A percentile compares a stretch with the other conserved stretches of the same genome.
Evolutionary conservation across 1,284 basidiomycete species (phyloP).

Genomic region (Trichosporon asahii): DNA sequence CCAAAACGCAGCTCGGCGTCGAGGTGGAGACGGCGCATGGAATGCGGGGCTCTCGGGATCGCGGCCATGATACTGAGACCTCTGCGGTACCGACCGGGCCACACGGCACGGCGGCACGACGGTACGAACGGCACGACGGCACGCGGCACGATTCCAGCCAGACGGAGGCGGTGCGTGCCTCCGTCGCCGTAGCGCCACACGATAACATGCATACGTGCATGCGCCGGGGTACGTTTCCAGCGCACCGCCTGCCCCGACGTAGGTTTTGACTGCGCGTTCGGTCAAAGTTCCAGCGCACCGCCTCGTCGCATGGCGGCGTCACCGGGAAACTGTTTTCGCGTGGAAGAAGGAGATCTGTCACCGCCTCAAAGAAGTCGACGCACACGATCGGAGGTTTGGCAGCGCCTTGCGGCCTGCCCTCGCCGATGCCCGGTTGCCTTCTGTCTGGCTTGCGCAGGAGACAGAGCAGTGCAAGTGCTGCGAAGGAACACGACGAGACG

Average conservation of each 20-base stretch:
- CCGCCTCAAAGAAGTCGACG: not conserved
- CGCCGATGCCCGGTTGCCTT: not conserved
- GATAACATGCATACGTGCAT: not conserved
- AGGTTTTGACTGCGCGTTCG: not conserved
- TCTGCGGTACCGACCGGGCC: too few species aligned
- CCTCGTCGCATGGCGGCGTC: not conserved
- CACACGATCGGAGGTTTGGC: not conserved
- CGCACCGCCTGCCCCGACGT: not conserved
- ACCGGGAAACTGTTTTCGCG: not conserved
- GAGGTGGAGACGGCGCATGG: too few species aligned
- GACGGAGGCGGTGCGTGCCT: not conserved
- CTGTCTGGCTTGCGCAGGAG: not conserved
- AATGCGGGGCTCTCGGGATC: too few species aligned
- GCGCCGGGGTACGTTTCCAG: not conserved
- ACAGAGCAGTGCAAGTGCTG: not conserved
- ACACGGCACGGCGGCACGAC: too few species aligned
- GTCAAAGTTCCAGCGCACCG: not conserved
- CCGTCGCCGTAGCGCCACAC: not conserved
- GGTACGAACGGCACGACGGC: not conserved
- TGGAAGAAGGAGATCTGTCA: not conserved
- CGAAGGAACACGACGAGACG: too few species aligned
- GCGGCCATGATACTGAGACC: not conserved
- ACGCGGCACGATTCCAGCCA: not conserved
- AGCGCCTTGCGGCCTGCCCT: not conserved
- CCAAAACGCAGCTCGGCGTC: too few species aligned